Evolutionary conservation across 2,329 filamentous ascomycete species (phyloP).

Genomic region (Penicillium sp.): DNA sequence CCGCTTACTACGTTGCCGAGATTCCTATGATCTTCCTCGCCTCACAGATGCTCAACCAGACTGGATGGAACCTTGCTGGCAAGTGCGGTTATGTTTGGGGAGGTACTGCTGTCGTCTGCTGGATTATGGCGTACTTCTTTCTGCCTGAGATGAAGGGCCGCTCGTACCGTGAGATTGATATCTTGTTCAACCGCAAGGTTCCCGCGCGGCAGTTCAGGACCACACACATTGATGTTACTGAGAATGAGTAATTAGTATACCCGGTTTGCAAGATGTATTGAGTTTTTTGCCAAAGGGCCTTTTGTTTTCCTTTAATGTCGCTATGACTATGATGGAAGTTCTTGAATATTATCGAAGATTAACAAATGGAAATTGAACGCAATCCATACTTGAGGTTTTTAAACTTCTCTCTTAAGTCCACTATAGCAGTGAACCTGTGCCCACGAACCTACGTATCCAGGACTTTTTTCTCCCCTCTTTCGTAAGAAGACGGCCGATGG

Average conservation of each 20-base stretch:
- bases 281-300: too few species aligned
- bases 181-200: slow-evolving; percentile 48
- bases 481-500: too few species aligned
- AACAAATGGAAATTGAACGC: too few species aligned
- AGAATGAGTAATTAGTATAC: slow-evolving; percentile 39
- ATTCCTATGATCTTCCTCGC: slow-evolving; percentile 47
- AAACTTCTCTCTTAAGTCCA: too few species aligned
- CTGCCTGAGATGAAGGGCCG: slow-evolving; percentile 51
- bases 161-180: slow-evolving; percentile 50
- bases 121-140: slow-evolving; percentile 46
- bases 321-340: background rate
- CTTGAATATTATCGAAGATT: too few species aligned
- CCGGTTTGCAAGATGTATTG: background rate
- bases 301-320: background rate
- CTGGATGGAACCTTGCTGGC: slow-evolving; percentile 46
- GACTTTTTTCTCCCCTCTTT: too few species aligned
- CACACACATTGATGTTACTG: slow-evolving; percentile 47
- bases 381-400: too few species aligned
- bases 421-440: too few species aligned
- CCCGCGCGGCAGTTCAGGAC: slow-evolving; percentile 49
- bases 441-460: too few species aligned
- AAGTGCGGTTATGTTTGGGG: slow-evolving; percentile 55
- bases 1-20: slow-evolving; percentile 46
- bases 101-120: slow-evolving; percentile 46
- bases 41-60: slow-evolving; percentile 44